These are phyloP conservation scores for Sporobolomyces roseus DNA, from an alignment of 768 basidiomycete genomes.

Conservation along the genomic window DNA sequence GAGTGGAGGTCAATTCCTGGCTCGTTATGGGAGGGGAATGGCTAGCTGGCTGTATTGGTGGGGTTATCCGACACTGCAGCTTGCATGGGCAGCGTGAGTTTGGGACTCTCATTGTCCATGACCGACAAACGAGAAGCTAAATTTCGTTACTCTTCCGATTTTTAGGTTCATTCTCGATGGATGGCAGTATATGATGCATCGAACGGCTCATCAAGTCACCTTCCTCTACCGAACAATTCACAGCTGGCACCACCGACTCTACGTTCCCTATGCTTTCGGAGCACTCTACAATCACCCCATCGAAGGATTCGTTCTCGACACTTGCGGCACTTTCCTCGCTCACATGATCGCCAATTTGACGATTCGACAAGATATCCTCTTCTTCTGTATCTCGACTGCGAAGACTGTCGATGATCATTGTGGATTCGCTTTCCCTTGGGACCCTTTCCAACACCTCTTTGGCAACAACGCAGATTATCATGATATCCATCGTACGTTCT, in stretches of 20 bases:
- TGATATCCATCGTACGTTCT: slow-evolving; percentile 71
- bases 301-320: slow-evolving; percentile 87
- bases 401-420: slow-evolving; percentile 55
- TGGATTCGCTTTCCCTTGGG: slow-evolving; percentile 64
- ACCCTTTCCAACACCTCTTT: slow-evolving; percentile 80
- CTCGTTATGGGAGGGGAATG: slow-evolving; percentile 50
- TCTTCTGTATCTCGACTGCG: slow-evolving; percentile 76
- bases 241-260: slow-evolving; percentile 89
- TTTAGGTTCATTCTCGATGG: slow-evolving; percentile 87
- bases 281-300: slow-evolving; percentile 96
- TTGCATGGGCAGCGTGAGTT: slow-evolving; percentile 74
- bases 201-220: slow-evolving; percentile 70
- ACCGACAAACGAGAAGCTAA: neutral
- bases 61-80: slow-evolving; percentile 70
- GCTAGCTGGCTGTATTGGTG: slow-evolving; percentile 84
- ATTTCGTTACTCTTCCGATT: neutral
- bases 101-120: neutral
- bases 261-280: slow-evolving; percentile 95
- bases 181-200: slow-evolving; percentile 97
- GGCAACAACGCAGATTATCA: slow-evolving; percentile 94
- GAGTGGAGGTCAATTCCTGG: slow-evolving; percentile 50
- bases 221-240: slow-evolving; percentile 88
- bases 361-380: slow-evolving; percentile 73
- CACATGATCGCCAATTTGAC: slow-evolving; percentile 66
- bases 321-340: slow-evolving; percentile 71